These are phyloP conservation scores for Penicillium sp. DNA, from an alignment of 2,329 filamentous ascomycete species.

Conservation along the genomic window DNA sequence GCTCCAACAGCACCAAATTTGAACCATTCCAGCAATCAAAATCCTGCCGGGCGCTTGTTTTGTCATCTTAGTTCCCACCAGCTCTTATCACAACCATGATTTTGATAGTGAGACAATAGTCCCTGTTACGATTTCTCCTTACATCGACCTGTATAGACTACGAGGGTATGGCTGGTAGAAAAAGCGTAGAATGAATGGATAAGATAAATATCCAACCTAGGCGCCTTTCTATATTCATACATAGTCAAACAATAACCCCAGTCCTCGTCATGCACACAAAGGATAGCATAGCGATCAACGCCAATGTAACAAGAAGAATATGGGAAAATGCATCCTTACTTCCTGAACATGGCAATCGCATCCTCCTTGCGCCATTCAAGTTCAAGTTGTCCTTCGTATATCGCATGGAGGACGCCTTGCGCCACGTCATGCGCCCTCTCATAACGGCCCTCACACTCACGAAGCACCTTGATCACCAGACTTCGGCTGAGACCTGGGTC, in stretches of 20 bases:
- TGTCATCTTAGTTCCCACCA: neutral
- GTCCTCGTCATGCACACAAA: conserved; percentile 13
- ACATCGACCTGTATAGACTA: neutral
- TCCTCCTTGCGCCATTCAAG: conserved; percentile 56
- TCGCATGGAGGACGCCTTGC: conserved; percentile 47
- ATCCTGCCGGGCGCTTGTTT: conserved; percentile 1
- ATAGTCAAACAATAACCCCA: conserved; percentile 19
- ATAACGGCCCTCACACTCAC: conserved; percentile 64
- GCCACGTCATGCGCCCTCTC: conserved; percentile 58
- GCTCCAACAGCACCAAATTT: conserved; percentile 9
- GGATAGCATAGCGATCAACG: conserved; percentile 1
- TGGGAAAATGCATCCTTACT: conserved; percentile 30
- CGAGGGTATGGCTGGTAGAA: neutral
- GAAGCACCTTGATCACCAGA: conserved; percentile 64
- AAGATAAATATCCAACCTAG: conserved; percentile 18
- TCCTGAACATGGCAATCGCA: conserved; percentile 47
- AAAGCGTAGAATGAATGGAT: neutral
- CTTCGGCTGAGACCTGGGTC: conserved; percentile 68
- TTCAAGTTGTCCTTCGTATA: conserved; percentile 53
- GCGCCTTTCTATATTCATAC: conserved; percentile 20
- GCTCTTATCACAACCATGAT: neutral
- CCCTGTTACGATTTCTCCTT: neutral
- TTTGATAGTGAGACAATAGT: neutral
- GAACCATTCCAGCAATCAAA: conserved; percentile 8
- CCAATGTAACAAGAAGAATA: conserved; percentile 16